Evolutionary conservation across 164 flowering plant species (phyloP).

Genomic region (Stephania japonica): DNA sequence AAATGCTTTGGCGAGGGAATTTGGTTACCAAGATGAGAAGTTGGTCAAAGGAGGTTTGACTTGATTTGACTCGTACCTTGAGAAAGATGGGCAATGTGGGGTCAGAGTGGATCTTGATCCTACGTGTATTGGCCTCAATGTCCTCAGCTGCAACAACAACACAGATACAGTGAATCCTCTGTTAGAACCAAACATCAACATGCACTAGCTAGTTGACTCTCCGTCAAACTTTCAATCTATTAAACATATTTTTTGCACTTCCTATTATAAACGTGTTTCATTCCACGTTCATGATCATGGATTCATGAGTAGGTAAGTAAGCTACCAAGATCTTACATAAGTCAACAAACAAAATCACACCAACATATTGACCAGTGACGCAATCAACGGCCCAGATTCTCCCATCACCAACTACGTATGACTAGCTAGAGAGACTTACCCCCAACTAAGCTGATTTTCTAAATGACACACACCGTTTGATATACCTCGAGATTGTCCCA

Average conservation of each 20-base stretch:
- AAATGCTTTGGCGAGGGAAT: background rate
- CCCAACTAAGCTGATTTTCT: too few relatives aligned
- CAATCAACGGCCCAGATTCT: too few relatives aligned
- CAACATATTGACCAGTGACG: background rate
- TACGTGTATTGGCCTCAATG: conserved; percentile 48
- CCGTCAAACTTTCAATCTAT: too few relatives aligned
- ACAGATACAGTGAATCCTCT: background rate
- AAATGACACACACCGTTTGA: too few relatives aligned
- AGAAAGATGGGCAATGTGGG: conserved; percentile 87
- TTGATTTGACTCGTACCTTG: conserved; percentile 45
- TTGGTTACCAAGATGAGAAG: background rate
- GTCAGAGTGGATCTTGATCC: conserved; percentile 49
- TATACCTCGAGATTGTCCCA: too few relatives aligned
- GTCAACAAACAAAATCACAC: background rate
- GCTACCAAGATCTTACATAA: too few relatives aligned
- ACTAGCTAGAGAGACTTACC: too few relatives aligned
- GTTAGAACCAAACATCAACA: background rate
- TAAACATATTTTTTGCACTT: too few relatives aligned
- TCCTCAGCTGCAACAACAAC: conserved; percentile 58
- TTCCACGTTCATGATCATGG: background rate
- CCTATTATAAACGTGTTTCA: background rate
- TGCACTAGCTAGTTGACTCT: background rate
- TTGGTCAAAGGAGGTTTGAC: background rate
- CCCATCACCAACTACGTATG: too few relatives aligned
- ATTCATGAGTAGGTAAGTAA: background rate